Evolutionary conservation across 257 asterid species (phyloP).

Genomic region (Capsicum chinense): DNA sequence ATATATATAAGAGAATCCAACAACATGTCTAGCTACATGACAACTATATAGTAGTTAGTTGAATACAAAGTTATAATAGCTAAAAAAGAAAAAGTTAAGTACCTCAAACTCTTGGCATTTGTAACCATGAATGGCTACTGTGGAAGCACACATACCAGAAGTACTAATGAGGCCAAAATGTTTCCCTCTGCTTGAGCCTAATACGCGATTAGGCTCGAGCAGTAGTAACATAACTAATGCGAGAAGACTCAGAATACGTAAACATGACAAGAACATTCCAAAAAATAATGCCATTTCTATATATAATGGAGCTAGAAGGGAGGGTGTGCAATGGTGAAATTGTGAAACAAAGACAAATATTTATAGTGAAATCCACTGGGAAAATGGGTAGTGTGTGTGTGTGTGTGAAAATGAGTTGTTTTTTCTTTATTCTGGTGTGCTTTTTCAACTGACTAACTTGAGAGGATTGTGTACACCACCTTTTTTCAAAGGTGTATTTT

Average conservation of each 20-base stretch:
- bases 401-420: neutral
- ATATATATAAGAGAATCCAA: neutral
- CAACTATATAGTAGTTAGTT: too few relatives aligned
- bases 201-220: conserved; percentile 37
- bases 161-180: conserved; percentile 10
- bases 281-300: conserved; percentile 40
- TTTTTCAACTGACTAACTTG: conserved; percentile 22
- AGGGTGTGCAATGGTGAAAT: neutral
- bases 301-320: neutral
- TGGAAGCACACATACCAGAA: conserved; percentile 36
- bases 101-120: conserved; percentile 45
- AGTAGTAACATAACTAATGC: conserved; percentile 28
- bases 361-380: conserved; percentile 3
- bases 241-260: conserved; percentile 29
- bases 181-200: conserved; percentile 30
- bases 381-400: neutral
- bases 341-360: neutral
- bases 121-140: conserved; percentile 40
- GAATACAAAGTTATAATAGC: too few relatives aligned
- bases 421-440: neutral
- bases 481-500: neutral
- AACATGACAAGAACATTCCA: conserved; percentile 23
- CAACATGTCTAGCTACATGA: neutral
- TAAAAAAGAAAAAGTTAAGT: too few relatives aligned
- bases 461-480: neutral